A percentile compares a stretch with the other conserved stretches of the same genome.
phyloP scores from a whole-genome alignment of 768 basidiomycete genomes.

The Pisolithus orientalis region DNA sequence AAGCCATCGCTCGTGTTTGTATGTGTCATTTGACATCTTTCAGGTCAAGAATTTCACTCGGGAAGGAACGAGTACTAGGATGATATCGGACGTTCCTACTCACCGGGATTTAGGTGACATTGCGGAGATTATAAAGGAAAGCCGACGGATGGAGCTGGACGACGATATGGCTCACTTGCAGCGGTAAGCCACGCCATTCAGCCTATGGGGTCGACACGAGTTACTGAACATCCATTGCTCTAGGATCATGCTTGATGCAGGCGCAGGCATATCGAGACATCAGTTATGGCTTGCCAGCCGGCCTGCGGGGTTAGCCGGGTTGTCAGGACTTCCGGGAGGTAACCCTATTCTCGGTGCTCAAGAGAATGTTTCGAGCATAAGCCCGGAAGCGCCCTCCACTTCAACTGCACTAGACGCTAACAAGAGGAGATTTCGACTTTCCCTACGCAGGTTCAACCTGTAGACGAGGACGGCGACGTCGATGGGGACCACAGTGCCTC shows the following conservation, averaged over 20 bases:
- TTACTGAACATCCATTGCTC: neutral
- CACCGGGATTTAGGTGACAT: too few relatives aligned
- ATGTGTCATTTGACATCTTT: neutral
- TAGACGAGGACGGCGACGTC: too few relatives aligned
- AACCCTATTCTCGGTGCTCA: too few relatives aligned
- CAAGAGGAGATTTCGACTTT: too few relatives aligned
- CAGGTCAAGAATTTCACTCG: neutral
- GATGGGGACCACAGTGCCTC: too few relatives aligned
- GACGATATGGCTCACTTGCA: neutral
- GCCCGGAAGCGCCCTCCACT: too few relatives aligned
- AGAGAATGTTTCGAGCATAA: too few relatives aligned
- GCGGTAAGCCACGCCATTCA: neutral
- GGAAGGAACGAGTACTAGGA: neutral
- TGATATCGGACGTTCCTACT: too few relatives aligned
- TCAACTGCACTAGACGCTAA: too few relatives aligned
- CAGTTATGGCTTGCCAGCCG: neutral
- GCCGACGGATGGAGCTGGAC: neutral
- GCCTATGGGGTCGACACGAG: neutral
- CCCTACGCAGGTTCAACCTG: too few relatives aligned
- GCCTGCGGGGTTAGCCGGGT: neutral
- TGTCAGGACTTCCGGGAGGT: too few relatives aligned
- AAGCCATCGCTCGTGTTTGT: neutral
- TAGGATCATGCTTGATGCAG: neutral
- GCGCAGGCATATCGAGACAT: neutral
- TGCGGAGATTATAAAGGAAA: too few relatives aligned